A percentile compares a stretch with the other conserved stretches of the same genome.
Conservation (phyloP, 2,329 filamentous ascomycete genomes). For the Epichloe gansuensis region DNA sequence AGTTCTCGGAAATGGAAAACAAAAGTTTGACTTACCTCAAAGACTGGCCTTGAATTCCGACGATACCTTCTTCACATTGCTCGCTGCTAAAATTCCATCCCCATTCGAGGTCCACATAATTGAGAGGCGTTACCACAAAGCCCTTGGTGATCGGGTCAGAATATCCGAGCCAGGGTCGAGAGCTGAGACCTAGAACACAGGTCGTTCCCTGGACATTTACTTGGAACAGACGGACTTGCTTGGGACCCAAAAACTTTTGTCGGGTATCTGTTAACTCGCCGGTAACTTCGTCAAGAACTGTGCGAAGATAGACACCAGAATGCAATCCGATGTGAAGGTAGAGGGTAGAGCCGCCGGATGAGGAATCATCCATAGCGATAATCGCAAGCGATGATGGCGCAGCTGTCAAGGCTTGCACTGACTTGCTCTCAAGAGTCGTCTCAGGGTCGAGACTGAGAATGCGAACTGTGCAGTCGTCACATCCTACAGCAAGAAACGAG, state of each 20-base stretch:
- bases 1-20: neutral
- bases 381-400: conserved; percentile 81
- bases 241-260: conserved; percentile 86
- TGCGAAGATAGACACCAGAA: conserved; percentile 91
- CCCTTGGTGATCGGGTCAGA: conserved; percentile 75
- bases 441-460: conserved; percentile 85
- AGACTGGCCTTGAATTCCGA: conserved; percentile 82
- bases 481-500: conserved; percentile 89
- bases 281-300: conserved; percentile 87
- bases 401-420: conserved; percentile 84
- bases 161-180: conserved; percentile 92
- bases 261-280: conserved; percentile 91
- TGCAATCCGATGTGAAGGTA: conserved; percentile 94
- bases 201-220: conserved; percentile 79
- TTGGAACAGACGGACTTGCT: conserved; percentile 78
- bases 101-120: conserved; percentile 80
- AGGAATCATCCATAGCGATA: conserved; percentile 91
- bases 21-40: conserved; percentile 50
- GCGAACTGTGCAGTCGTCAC: conserved; percentile 90
- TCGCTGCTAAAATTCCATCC: conserved; percentile 96
- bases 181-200: conserved; percentile 81
- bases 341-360: conserved; percentile 73
- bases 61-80: conserved; percentile 86
- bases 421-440: conserved; percentile 83
- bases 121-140: conserved; percentile 85